phyloP scores from a whole-genome alignment of 2,329 filamentous ascomycete genomes.

The Penicillium brevicompactum region DNA sequence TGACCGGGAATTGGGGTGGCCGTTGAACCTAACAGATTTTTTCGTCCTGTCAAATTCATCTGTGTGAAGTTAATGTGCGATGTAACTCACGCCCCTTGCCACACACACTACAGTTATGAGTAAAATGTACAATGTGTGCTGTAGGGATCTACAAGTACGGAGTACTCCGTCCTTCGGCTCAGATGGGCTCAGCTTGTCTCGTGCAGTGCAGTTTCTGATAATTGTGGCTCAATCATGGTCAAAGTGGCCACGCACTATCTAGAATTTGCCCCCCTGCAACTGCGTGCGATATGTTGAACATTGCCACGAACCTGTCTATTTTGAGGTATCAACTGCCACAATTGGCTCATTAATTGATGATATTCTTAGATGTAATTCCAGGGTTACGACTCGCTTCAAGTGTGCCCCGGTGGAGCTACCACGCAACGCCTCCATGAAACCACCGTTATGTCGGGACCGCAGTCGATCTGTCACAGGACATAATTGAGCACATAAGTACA shows the following conservation, averaged over 20 bases:
- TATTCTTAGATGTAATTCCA: background rate
- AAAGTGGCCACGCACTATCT: slow-evolving; percentile 3
- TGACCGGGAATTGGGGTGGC: slow-evolving; percentile 1
- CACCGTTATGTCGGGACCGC: background rate
- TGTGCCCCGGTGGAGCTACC: background rate
- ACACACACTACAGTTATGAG: background rate
- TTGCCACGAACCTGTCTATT: background rate
- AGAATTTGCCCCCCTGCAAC: background rate
- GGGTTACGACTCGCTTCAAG: background rate
- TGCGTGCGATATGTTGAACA: background rate
- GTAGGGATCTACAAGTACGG: background rate
- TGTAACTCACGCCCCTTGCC: background rate
- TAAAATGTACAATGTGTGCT: no score
- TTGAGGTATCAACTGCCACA: background rate
- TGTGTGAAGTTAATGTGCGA: background rate
- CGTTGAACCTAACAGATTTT: background rate
- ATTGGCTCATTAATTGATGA: background rate
- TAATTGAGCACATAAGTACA: background rate
- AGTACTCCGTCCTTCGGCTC: no score
- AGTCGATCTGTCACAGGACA: slow-evolving; percentile 2
- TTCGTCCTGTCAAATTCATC: slow-evolving; percentile 3
- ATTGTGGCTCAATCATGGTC: slow-evolving; percentile 2
- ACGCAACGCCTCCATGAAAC: background rate
- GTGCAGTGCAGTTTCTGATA: background rate
- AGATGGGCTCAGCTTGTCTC: background rate